phyloP scores from a whole-genome alignment of 75 land plant species.

The Pinus taeda region DNA sequence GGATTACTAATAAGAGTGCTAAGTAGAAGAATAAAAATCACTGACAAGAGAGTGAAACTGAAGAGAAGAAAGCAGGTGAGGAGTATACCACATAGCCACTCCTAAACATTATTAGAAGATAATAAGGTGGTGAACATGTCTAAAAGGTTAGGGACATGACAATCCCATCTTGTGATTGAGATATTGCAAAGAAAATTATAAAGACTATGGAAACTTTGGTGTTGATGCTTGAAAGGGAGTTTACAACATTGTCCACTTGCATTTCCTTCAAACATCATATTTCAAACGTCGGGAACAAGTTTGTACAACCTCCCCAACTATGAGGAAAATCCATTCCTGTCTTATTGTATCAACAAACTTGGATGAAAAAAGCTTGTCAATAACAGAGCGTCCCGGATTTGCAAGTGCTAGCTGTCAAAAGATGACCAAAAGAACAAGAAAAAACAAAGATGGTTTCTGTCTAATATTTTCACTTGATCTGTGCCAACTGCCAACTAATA shows the following conservation, averaged over 20 bases:
- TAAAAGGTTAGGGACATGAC: too few relatives aligned
- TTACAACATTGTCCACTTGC: background rate
- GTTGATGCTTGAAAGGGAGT: background rate
- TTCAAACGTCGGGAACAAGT: slow-evolving; percentile 36
- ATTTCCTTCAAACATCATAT: slow-evolving; percentile 9
- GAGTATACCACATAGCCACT: too few relatives aligned
- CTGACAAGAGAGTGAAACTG: too few relatives aligned
- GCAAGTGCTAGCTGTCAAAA: slow-evolving; percentile 67
- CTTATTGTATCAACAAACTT: slow-evolving; percentile 47
- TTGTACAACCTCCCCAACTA: slow-evolving; percentile 66
- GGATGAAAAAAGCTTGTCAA: slow-evolving; percentile 65
- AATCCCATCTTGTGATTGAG: too few relatives aligned
- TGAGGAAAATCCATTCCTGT: slow-evolving; percentile 68
- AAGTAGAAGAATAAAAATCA: too few relatives aligned
- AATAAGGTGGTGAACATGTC: too few relatives aligned
- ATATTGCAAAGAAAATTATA: too few relatives aligned
- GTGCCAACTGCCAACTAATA: background rate
- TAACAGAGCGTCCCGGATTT: slow-evolving; percentile 69
- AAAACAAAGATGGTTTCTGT: background rate
- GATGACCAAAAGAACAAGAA: background rate
- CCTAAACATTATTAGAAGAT: too few relatives aligned
- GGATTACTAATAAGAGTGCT: too few relatives aligned
- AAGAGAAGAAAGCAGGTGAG: too few relatives aligned
- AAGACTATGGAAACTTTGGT: background rate
- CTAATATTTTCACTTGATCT: background rate